Conservation (phyloP, 441 rosid species). For the Flueggea neowawraea region DNA sequence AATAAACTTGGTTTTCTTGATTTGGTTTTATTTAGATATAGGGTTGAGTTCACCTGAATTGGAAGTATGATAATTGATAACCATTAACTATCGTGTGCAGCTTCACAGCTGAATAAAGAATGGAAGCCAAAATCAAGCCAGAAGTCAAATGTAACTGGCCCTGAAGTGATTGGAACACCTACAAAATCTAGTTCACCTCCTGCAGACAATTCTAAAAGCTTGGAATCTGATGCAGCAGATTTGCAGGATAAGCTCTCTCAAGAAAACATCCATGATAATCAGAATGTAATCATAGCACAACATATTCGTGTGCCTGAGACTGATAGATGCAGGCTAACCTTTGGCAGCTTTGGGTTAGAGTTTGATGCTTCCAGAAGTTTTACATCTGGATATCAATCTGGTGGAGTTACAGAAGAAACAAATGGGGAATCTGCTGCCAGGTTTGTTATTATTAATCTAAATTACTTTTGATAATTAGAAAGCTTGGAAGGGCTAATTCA, state of each 20-base stretch:
- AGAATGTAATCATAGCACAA: constrained; percentile 82
- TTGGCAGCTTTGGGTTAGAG: constrained; percentile 81
- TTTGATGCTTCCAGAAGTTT: constrained; percentile 42
- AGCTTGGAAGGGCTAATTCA: too few species aligned
- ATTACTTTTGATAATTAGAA: too few species aligned
- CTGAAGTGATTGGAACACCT: constrained; percentile 75
- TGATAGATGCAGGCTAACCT: constrained; percentile 72
- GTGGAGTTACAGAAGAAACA: constrained; percentile 40
- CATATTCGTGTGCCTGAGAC: constrained; percentile 81
- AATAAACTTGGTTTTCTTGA: too few species aligned
- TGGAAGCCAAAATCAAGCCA: constrained; percentile 91
- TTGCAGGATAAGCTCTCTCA: constrained; percentile 53
- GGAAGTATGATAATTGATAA: neutral
- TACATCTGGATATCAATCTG: constrained; percentile 31
- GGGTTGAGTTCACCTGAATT: constrained; percentile 3
- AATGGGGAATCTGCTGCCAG: constrained; percentile 49
- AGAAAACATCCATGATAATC: constrained; percentile 45
- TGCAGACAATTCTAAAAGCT: constrained; percentile 37
- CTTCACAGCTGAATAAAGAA: constrained; percentile 65
- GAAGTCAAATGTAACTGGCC: constrained; percentile 40
- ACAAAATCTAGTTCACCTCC: constrained; percentile 44
- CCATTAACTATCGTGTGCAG: constrained; percentile 31
- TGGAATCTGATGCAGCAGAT: constrained; percentile 43
- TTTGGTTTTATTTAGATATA: too few species aligned
- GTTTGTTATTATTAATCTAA: constrained; percentile 28